Conservation (phyloP, 2,329 filamentous ascomycete species). For the Blastomyces parvus region DNA sequence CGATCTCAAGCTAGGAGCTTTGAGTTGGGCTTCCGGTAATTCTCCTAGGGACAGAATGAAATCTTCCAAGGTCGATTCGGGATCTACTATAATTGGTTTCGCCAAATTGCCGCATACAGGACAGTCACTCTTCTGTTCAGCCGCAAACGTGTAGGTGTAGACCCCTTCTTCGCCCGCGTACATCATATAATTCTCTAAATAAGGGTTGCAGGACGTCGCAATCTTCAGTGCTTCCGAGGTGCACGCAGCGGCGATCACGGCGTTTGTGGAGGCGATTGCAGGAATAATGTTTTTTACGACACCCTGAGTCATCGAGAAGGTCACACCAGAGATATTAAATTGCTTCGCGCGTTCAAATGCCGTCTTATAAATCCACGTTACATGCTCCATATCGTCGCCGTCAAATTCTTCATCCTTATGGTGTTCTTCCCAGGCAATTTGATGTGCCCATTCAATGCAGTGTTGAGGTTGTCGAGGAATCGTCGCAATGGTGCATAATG, state of each 20-base stretch:
- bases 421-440: slow-evolving; percentile 91
- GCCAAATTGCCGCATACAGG: slow-evolving; percentile 84
- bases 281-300: slow-evolving; percentile 99
- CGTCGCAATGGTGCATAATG: slow-evolving; percentile 89
- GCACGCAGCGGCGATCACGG: slow-evolving; percentile 88
- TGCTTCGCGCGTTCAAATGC: slow-evolving; percentile 71
- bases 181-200: slow-evolving; percentile 96
- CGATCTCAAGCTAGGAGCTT: slow-evolving; percentile 77
- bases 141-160: slow-evolving; percentile 95
- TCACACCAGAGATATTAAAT: slow-evolving; percentile 85
- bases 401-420: slow-evolving; percentile 77
- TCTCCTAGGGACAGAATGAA: slow-evolving; percentile 76
- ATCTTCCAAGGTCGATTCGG: slow-evolving; percentile 64
- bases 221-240: slow-evolving; percentile 98
- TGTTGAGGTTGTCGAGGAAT: slow-evolving; percentile 96
- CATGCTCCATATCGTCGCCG: slow-evolving; percentile 92
- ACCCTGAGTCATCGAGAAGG: slow-evolving; percentile 90
- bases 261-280: slow-evolving; percentile 94
- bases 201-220: slow-evolving; percentile 69
- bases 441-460: slow-evolving; percentile 97
- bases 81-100: slow-evolving; percentile 62
- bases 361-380: slow-evolving; percentile 90
- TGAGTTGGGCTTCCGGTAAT: slow-evolving; percentile 81
- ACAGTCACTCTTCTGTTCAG: slow-evolving; percentile 88
- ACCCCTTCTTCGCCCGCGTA: slow-evolving; percentile 93